Evolutionary conservation across 306 rosid genomes (phyloP), one percentile per base, ranked within the genome.

Genomic region (Mimosa bimucronata): DNA sequence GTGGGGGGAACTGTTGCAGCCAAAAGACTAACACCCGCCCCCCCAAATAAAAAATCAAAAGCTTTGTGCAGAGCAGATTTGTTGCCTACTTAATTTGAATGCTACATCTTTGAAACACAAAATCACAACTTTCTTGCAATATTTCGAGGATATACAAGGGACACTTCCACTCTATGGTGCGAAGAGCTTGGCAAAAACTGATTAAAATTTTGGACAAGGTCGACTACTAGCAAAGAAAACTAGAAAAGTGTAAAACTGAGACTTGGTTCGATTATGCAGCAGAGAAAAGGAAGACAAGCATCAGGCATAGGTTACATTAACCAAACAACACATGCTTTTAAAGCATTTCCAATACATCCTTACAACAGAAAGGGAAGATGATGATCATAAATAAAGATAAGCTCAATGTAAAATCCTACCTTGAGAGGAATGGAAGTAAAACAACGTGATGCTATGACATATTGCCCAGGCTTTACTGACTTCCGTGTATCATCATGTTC

Each of bases 351-450:
- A 60, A 66, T 16, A 25, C 53, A 73, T 41, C 45, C 37, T 21
- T 48, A 75, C 38, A 52, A 62, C 75, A 64, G 61, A 42, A 81
- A 81, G 69, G 77, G 60, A 45, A 76, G 60, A 82, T 82, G 64
- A 40, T 72, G 44, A 77, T 16, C 11, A 46, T 40, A 23, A 57
- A 57, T 50, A 57, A 23, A 57, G 15, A 45, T 30, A 82, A 66
- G 81, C n/a, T 25, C 18, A n/a, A 13, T 21, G 13, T 8, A 55
- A 25, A 58, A 78, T 73, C 73, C 72, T n/a, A n/a, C n/a, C n/a
- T n/a, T n/a, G n/a, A n/a, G 66, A n/a, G n/a, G n/a, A n/a, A n/a
- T n/a, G n/a, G n/a, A n/a, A n/a, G n/a, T n/a, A n/a, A n/a, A n/a
- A n/a, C n/a, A n/a, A n/a, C n/a, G n/a, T n/a, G n/a, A n/a, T n/a